Evolutionary conservation across 1,139 yeast species (phyloP), one percentile per base, ranked within the genome.

Genomic region (Meyerozyma athensensis): DNA sequence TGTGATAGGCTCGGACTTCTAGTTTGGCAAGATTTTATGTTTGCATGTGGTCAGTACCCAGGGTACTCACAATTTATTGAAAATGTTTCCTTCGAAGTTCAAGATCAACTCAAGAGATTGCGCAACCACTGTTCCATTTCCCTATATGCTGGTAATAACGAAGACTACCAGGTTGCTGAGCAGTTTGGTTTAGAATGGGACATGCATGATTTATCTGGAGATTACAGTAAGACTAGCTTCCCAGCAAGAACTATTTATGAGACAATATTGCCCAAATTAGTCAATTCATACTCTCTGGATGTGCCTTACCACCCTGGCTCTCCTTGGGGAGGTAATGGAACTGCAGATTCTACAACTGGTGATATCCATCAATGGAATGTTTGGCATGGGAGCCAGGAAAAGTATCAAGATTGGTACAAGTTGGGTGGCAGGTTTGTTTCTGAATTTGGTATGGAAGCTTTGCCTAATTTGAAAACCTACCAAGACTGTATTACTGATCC

Each of bases 1-100:
- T 72, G 77, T 50, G 77, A 72, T 42, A 41, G 61, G 19, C 42
- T 56, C 2, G 77, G 77, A 5, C 44, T 72, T 17, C 34, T 72
- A 45, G 65, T 72, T 5, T 72, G 76, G 74, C 77, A 72, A 38
- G 77, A 72, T 47, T 71, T 72, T 45, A 68, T 72, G 75, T 72
- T 72, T 59, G 76, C 74, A 4, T 72, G 77, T 52, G 77, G 74
- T 1, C 68, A 64, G 36, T 72, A 72, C 41, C 77, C 77, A 3
- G 62, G 56, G 0, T 52, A 56, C 39, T 41, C 47, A n/a, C 47
- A 44, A 5, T 66, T 63, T 40, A 43, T 62, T 13, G 50, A 51
- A 4, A 48, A 47, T 26, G 71, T 71, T 4, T 35, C 46, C 2
- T 43, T 48, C 20, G 77, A 72, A 44, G 58, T 57, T 5, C 46